A percentile compares a stretch with the other conserved stretches of the same genome.
phyloP scores from a whole-genome alignment of 352 stramenopile genomes.

The Stephanocyclus meneghinianus region DNA sequence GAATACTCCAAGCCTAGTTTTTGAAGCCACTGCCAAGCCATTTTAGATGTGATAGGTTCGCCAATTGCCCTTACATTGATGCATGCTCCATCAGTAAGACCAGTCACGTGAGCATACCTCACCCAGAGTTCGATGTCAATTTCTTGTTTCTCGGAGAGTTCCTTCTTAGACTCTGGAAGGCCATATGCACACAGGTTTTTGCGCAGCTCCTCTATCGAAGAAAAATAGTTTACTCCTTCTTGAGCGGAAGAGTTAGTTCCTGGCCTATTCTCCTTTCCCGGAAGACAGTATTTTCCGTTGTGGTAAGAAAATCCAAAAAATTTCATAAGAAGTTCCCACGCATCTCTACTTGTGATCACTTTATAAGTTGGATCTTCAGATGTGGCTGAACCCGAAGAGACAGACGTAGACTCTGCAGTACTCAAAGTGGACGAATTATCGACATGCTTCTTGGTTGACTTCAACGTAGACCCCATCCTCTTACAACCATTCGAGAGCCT shows the following conservation, averaged over 20 bases:
- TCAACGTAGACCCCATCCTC: neutral
- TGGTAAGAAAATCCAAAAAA: constrained; percentile 30
- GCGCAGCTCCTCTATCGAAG: constrained; percentile 19
- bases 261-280: constrained; percentile 36
- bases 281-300: constrained; percentile 31
- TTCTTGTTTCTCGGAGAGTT: constrained; percentile 18
- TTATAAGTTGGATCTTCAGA: constrained; percentile 34
- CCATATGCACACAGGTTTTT: constrained; percentile 44
- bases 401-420: neutral
- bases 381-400: neutral
- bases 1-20: constrained; percentile 37
- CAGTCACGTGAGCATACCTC: constrained; percentile 29
- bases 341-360: constrained; percentile 22
- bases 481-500: neutral
- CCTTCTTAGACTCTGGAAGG: constrained; percentile 24
- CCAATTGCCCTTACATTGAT: constrained; percentile 24
- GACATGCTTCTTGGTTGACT: neutral
- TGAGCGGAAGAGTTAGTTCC: constrained; percentile 18
- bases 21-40: constrained; percentile 20
- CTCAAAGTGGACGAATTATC: neutral
- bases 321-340: constrained; percentile 25
- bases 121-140: constrained; percentile 32
- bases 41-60: constrained; percentile 2
- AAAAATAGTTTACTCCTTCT: constrained; percentile 27
- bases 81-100: constrained; percentile 17